Base-by-base conservation (phyloP, 2,329 filamentous ascomycete species). In the Hymenoscyphus fructigenus region DNA sequence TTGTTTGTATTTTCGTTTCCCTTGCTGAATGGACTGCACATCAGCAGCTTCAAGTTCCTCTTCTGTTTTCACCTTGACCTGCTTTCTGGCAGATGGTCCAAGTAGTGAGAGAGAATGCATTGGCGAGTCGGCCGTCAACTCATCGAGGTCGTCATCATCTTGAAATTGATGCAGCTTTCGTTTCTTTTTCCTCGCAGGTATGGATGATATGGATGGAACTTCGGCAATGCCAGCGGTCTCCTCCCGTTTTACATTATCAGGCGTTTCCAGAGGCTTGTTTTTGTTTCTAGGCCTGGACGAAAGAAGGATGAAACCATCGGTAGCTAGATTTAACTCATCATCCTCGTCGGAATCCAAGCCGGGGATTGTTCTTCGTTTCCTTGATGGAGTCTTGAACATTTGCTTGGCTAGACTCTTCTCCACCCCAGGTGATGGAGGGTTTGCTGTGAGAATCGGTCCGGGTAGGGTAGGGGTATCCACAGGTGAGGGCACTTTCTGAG, bases 251-350 rank as follows among this genome's bases (percentile, higher is more conserved):
- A 70, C 57, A 15, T 61, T 64, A 3, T 65, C 55, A 3, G 66
- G 59, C 10, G 60, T 60, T 7, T 63, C 53, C 12, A 66, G 36
- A 12, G 63, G 62, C 10, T 58, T 44, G 12, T 64, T 64, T 6
- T 56, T 44, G 26, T 60, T 57, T 44, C 64, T 68, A 29, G 66
- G 63, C 17, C 56, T 59, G 3, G 73, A 70, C 14, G 67, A 69
- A 5, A 72, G 50, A 6, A 71, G 55, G 15, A 71, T 41, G 61
- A 71, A 67, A 5, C 70, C 72, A n/a, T 72, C 68, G 14, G 62
- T 58, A 3, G 50, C 65, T 23, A 74, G 61, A 61, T 71, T 74
- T 10, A 75, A 65, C 59, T 74, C 73, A 50, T 75, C 73, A n/a
- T 70, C 34, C 17, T 72, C 72, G 23, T 72, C 69, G 7, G 60